Conservation (phyloP, 1,284 basidiomycete species). For the Vanrija sp. region DNA sequence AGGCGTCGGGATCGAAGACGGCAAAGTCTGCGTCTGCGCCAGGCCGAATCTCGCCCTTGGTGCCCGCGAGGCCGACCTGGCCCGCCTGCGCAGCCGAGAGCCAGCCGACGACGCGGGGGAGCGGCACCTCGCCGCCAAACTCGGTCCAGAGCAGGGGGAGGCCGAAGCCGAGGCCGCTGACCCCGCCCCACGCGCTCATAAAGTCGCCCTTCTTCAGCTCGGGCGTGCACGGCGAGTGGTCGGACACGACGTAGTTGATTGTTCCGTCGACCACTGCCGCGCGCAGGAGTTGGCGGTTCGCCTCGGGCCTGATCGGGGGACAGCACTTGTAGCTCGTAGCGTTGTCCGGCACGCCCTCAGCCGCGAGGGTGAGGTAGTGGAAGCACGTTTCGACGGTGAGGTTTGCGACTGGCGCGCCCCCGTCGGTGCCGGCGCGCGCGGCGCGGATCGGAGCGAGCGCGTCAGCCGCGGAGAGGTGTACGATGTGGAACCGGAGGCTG, state of each 20-base stretch:
- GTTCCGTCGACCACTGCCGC: conserved; percentile 70
- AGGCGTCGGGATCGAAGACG: conserved; percentile 70
- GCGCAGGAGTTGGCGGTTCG: conserved; percentile 72
- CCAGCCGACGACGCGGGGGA: conserved; percentile 70
- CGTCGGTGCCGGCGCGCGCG: conserved; percentile 58
- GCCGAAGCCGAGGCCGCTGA: conserved; percentile 80
- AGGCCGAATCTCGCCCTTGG: conserved; percentile 66
- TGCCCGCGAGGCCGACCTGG: conserved; percentile 65
- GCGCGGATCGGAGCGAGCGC: conserved; percentile 70
- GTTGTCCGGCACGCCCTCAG: conserved; percentile 56
- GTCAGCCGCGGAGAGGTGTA: conserved; percentile 79
- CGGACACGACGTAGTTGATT: conserved; percentile 86
- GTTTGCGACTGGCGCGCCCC: conserved; percentile 43
- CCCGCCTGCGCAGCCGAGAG: conserved; percentile 65
- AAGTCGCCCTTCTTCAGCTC: conserved; percentile 77
- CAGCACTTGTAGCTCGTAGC: conserved; percentile 68
- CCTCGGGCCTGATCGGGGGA: conserved; percentile 75
- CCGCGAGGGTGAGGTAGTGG: conserved; percentile 68
- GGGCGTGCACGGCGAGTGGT: conserved; percentile 83
- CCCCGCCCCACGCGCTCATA: conserved; percentile 88
- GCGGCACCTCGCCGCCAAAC: conserved; percentile 54
- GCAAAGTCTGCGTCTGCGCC: conserved; percentile 81
- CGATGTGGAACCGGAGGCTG: conserved; percentile 77
- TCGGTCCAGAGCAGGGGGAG: conserved; percentile 83
- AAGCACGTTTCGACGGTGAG: conserved; percentile 91